Percentiles rank a stretch among this genome's conserved stretches.
Evolutionary conservation across 768 basidiomycete genomes (phyloP).

Genomic region (Agaricus blazei): DNA sequence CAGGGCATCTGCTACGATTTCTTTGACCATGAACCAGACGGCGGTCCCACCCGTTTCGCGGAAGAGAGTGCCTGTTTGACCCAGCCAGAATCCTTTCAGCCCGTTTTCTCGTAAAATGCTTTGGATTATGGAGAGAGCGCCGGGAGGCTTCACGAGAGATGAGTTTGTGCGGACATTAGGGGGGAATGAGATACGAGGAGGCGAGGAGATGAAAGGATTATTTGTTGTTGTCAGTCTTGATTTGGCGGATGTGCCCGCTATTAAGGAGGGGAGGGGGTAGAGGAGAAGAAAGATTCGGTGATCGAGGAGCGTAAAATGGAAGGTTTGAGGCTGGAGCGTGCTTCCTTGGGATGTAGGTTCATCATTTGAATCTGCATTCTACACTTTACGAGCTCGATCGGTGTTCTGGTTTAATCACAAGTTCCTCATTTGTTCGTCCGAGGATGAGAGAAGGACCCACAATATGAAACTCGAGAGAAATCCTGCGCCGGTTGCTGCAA

Average conservation of each 20-base stretch:
- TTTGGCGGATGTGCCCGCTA: not conserved
- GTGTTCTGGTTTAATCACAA: conserved; percentile 19
- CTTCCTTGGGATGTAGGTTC: conserved; percentile 3
- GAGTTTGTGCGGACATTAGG: conserved; percentile 11
- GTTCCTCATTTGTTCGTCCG: not conserved
- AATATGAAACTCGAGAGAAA: conserved; percentile 83
- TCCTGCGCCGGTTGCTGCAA: conserved; percentile 88
- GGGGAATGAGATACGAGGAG: conserved; percentile 12
- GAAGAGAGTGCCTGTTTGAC: conserved; percentile 81
- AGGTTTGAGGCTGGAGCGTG: conserved; percentile 47
- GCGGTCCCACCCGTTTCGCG: conserved; percentile 84
- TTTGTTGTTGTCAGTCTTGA: not conserved
- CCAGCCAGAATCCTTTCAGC: conserved; percentile 74
- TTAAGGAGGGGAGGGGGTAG: not conserved
- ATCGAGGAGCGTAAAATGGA: conserved; percentile 55
- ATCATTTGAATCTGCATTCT: conserved; percentile 33
- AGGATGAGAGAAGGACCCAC: conserved; percentile 38
- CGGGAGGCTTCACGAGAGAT: conserved; percentile 41
- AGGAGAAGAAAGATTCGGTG: not conserved
- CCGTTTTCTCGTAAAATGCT: conserved; percentile 52
- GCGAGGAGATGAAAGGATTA: not conserved
- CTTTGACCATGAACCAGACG: conserved; percentile 87
- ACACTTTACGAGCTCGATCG: conserved; percentile 34
- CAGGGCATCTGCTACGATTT: conserved; percentile 62
- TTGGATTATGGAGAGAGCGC: conserved; percentile 61